Conservation (phyloP, 2,329 filamentous ascomycete species). For the Trichoderma arundinaceum region DNA sequence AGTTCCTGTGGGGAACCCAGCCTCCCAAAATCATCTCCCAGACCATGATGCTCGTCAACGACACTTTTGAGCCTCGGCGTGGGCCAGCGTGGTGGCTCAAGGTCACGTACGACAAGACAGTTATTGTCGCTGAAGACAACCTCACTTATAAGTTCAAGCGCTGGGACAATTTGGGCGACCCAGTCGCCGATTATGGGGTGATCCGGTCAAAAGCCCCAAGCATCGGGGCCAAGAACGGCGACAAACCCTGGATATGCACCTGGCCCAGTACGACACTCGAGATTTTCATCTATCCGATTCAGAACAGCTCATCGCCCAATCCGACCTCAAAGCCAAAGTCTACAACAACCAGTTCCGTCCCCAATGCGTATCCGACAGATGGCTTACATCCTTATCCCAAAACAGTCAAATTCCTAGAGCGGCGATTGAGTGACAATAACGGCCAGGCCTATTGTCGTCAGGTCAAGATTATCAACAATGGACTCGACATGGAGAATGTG, state of each 20-base stretch:
- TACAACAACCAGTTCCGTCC: slow-evolving; percentile 30
- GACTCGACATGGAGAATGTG: slow-evolving; percentile 46
- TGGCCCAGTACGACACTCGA: slow-evolving; percentile 63
- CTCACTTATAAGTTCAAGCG: slow-evolving; percentile 43
- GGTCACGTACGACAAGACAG: slow-evolving; percentile 61
- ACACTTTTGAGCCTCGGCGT: slow-evolving; percentile 53
- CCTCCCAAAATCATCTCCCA: slow-evolving; percentile 53
- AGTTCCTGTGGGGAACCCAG: slow-evolving; percentile 61
- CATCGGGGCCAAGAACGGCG: slow-evolving; percentile 49
- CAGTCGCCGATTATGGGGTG: slow-evolving; percentile 38
- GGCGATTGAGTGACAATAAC: slow-evolving; percentile 47
- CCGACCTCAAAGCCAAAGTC: not conserved
- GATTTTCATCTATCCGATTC: slow-evolving; percentile 61
- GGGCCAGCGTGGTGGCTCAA: slow-evolving; percentile 63
- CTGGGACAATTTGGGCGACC: slow-evolving; percentile 33
- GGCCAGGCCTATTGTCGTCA: slow-evolving; percentile 55
- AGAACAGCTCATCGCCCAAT: slow-evolving; percentile 50
- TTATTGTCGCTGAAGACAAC: slow-evolving; percentile 55
- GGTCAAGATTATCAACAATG: slow-evolving; percentile 51
- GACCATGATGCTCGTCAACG: slow-evolving; percentile 56
- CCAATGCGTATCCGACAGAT: slow-evolving; percentile 30
- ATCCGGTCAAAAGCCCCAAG: slow-evolving; percentile 36
- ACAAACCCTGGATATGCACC: slow-evolving; percentile 63
- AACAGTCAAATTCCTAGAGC: slow-evolving; percentile 61
- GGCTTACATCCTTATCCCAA: slow-evolving; percentile 53